Conservation (phyloP, 441 rosid species). For the Pelargonium australe region DNA sequence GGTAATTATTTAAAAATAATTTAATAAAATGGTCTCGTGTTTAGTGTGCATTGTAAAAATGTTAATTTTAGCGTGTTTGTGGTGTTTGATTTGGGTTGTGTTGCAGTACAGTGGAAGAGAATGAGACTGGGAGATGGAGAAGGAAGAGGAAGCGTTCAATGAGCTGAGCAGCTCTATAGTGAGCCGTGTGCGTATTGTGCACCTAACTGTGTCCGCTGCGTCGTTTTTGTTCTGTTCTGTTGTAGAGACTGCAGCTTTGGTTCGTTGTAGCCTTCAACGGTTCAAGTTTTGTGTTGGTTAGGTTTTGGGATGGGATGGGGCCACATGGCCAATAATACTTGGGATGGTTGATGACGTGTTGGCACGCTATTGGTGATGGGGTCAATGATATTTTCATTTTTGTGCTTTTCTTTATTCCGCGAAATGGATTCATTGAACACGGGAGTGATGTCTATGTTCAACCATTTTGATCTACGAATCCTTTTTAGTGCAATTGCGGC, state of each 20-base stretch:
- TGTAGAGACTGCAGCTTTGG: background rate
- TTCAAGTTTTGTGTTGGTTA: background rate
- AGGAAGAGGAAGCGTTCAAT: no score
- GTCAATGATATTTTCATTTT: no score
- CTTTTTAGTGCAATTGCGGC: no score
- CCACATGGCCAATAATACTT: slow-evolving; percentile 4
- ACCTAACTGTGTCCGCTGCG: background rate
- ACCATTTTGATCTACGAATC: no score
- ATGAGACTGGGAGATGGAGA: no score
- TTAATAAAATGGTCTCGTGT: background rate
- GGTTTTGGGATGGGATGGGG: background rate
- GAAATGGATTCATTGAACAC: no score
- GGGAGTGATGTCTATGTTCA: no score
- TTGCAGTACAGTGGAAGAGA: slow-evolving; percentile 6
- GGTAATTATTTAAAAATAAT: background rate
- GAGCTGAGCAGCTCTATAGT: background rate
- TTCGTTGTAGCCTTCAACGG: background rate
- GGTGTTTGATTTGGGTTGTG: background rate
- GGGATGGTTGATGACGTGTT: background rate
- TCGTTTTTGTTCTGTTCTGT: background rate
- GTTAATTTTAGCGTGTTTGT: background rate
- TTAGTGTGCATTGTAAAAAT: slow-evolving; percentile 6
- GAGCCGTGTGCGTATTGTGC: slow-evolving; percentile 4
- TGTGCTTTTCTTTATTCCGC: no score
- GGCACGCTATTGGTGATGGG: background rate